Evolutionary conservation across 2,329 filamentous ascomycete genomes (phyloP), one percentile per base, ranked within the genome.

Genomic region (Fusarium siculi): DNA sequence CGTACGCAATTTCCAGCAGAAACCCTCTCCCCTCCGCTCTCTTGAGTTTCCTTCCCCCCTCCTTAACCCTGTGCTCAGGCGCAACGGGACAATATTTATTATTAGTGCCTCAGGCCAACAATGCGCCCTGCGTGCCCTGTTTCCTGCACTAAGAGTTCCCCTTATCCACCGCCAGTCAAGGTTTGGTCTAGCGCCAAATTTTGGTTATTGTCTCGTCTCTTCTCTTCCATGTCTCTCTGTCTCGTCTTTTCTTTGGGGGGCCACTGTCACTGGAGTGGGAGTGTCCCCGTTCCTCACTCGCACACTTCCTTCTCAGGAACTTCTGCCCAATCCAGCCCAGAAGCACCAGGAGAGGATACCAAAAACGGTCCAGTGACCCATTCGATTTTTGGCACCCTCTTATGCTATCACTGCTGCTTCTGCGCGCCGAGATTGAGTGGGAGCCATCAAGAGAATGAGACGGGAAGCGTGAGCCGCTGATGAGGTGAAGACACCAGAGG

Each of bases 111-210:
- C 75, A 78, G 76, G 76, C 76, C 36, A 39, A 69, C 68, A 76
- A 67, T 58, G 49, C 72, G 64, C 67, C 55, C 66, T 68, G 55
- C 69, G 71, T 72, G 68, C 73, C 74, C 70, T 78, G 75, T 79
- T 81, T 69, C 36, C 74, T 75, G 70, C 78, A 76, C 80, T 81
- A 81, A 79, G 77, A 79, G 74, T 77, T 77, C 70, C 69, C 72
- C 74, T 76, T 78, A 78, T 79, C 79, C 79, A 80, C 80, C 79
- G 76, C 80, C 77, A 80, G 77, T 77, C 80, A 76, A 74, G 52
- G 68, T 81, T 81, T 76, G 80, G 80, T 71, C 75, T 81, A 81
- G 80, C 80, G 80, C 75, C 75, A 74, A 61, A 72, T 69, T 75
- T 75, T 73, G 68, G 61, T 69, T 56, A 63, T 74, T 74, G 77